A percentile compares a stretch with the other conserved stretches of the same genome.
These are phyloP conservation scores for Rhododendron kiyosumense DNA, from an alignment of 148 eudicot species.

Conservation along the genomic window DNA sequence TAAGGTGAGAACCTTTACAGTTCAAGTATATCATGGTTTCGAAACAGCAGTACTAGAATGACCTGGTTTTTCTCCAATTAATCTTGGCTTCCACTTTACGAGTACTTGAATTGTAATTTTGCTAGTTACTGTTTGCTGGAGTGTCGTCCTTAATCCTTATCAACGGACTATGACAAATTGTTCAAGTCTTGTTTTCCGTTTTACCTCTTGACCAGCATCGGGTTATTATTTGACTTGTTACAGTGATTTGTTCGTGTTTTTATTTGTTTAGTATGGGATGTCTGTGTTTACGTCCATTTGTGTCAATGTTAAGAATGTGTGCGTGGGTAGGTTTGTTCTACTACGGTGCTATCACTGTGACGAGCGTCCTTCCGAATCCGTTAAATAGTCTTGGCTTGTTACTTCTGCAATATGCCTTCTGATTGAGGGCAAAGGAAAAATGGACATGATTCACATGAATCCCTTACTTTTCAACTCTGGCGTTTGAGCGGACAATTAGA, in stretches of 20 bases:
- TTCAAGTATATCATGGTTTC: neutral
- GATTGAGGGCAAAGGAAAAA: neutral
- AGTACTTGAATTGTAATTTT: neutral
- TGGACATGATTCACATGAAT: neutral
- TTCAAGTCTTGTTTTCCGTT: neutral
- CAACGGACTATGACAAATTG: neutral
- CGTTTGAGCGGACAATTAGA: neutral
- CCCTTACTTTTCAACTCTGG: neutral
- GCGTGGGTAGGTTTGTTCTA: neutral
- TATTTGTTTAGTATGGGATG: neutral
- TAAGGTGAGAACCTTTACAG: slow-evolving; percentile 33
- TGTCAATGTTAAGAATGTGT: neutral
- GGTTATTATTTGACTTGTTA: neutral
- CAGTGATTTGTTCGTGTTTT: neutral
- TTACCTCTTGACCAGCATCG: neutral
- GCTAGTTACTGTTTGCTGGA: neutral
- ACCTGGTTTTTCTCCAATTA: neutral
- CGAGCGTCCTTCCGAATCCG: neutral
- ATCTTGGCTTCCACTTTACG: neutral
- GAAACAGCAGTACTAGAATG: neutral
- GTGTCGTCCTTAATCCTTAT: neutral
- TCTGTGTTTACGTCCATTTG: neutral
- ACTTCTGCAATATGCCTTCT: neutral
- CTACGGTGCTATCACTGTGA: neutral
- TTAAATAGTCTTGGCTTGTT: neutral